Evolutionary conservation across 495 filamentous ascomycete genomes (phyloP).

Genomic region (Lepraria neglecta): DNA sequence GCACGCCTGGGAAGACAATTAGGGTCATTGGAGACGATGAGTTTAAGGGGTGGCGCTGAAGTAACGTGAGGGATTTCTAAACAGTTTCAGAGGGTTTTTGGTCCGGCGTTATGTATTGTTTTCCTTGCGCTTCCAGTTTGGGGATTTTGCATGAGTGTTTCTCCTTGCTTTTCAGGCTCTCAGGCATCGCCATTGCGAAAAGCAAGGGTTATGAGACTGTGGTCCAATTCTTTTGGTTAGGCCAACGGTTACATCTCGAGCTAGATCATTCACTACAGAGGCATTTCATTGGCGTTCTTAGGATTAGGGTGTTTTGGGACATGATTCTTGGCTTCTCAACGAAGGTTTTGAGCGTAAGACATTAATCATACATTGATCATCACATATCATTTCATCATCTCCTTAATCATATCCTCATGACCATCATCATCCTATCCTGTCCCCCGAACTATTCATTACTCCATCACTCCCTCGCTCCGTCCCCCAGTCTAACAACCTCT

Average conservation of each 20-base stretch:
- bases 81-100: not conserved
- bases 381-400: not conserved
- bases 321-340: too few species aligned
- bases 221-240: not conserved
- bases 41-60: conserved; percentile 18
- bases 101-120: not conserved
- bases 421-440: not conserved
- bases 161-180: not conserved
- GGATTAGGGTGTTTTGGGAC: too few species aligned
- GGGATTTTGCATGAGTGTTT: not conserved
- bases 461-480: not conserved
- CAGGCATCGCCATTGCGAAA: not conserved
- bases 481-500: conserved; percentile 8
- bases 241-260: too few species aligned
- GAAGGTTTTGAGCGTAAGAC: too few species aligned
- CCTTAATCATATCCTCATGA: not conserved
- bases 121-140: conserved; percentile 1
- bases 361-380: not conserved
- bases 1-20: conserved; percentile 21
- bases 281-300: too few species aligned
- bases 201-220: not conserved
- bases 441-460: too few species aligned
- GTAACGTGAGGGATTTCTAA: not conserved
- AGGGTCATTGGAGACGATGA: conserved; percentile 25
- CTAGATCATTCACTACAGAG: too few species aligned